These are phyloP conservation scores for Lodderomyces parapsilosis DNA, from an alignment of 1,139 yeast genomes.

Conservation along the genomic window DNA sequence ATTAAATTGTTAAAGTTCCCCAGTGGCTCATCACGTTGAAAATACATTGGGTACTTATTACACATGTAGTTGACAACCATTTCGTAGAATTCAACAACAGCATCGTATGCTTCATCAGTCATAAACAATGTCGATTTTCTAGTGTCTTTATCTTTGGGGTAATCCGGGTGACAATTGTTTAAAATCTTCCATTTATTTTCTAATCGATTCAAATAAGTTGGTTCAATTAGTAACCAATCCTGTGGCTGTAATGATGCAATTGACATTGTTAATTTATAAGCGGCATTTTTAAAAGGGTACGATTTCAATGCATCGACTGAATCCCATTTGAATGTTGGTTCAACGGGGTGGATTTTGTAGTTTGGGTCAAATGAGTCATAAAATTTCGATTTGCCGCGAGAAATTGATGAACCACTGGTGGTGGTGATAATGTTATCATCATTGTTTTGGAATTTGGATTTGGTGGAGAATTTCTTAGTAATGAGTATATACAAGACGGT, in stretches of 20 bases:
- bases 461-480: background rate
- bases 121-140: conserved; percentile 30
- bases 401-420: background rate
- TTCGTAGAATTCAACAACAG: conserved; percentile 58
- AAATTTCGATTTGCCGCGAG: background rate
- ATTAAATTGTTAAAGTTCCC: conserved; percentile 38
- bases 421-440: background rate
- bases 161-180: conserved; percentile 40
- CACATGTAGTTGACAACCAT: conserved; percentile 46
- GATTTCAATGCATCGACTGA: conserved; percentile 16
- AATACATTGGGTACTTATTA: conserved; percentile 61
- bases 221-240: conserved; percentile 70
- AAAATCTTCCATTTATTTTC: conserved; percentile 41
- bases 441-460: background rate
- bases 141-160: conserved; percentile 26
- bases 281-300: conserved; percentile 20
- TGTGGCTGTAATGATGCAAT: conserved; percentile 58
- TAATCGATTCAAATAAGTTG: conserved; percentile 51
- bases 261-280: conserved; percentile 16
- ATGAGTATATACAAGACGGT: background rate
- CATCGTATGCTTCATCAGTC: conserved; percentile 45
- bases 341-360: background rate
- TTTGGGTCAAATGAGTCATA: background rate
- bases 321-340: conserved; percentile 18
- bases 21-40: conserved; percentile 25